A percentile compares a stretch with the other conserved stretches of the same genome.
Evolutionary conservation across 1,284 basidiomycete genomes (phyloP).

Genomic region (Filobasidium uniguttulatum): DNA sequence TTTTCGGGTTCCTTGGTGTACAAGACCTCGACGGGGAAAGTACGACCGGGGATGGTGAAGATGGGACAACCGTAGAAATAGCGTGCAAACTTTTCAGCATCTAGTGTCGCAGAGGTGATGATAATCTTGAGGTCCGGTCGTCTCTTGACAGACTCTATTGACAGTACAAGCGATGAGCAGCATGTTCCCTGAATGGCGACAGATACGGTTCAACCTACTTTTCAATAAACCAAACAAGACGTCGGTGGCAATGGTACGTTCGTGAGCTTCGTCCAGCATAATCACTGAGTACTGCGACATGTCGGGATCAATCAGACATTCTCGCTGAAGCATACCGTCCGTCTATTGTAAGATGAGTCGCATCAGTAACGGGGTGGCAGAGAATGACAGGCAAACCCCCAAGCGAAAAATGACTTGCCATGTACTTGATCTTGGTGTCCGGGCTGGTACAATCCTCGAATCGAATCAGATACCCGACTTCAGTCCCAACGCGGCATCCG

Average conservation of each 20-base stretch:
- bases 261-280: slow-evolving; percentile 98
- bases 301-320: slow-evolving; percentile 89
- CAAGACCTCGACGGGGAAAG: slow-evolving; percentile 93
- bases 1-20: slow-evolving; percentile 97
- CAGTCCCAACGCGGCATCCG: slow-evolving; percentile 87
- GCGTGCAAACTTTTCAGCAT: slow-evolving; percentile 96
- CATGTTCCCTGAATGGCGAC: neutral
- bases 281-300: slow-evolving; percentile 84
- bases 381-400: neutral
- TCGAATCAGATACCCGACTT: slow-evolving; percentile 96
- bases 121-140: slow-evolving; percentile 93
- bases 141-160: slow-evolving; percentile 78
- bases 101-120: slow-evolving; percentile 95
- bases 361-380: slow-evolving; percentile 5
- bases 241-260: slow-evolving; percentile 94
- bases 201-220: slow-evolving; percentile 47
- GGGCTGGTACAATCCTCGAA: slow-evolving; percentile 98
- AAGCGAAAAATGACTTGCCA: slow-evolving; percentile 40
- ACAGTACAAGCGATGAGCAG: slow-evolving; percentile 12
- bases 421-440: slow-evolving; percentile 98
- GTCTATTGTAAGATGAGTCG: slow-evolving; percentile 40
- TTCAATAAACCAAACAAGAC: slow-evolving; percentile 93
- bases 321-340: slow-evolving; percentile 96
- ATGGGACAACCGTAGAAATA: slow-evolving; percentile 98
- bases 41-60: slow-evolving; percentile 98